phyloP scores from a whole-genome alignment of 177 flowering plant species.

The Telopea speciosissima region DNA sequence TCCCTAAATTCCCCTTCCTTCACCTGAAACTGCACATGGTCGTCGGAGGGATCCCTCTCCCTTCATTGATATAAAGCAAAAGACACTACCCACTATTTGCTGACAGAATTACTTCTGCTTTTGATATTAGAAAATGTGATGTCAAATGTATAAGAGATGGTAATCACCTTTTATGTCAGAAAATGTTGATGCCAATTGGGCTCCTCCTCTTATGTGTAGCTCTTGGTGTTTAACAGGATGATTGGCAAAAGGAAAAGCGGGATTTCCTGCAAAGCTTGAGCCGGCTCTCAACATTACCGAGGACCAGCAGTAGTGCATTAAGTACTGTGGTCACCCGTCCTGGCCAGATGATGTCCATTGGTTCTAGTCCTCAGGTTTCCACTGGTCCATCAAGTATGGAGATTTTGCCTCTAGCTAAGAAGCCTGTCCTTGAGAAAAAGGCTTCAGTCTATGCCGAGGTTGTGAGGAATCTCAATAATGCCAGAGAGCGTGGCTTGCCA shows the following conservation, averaged over 20 bases:
- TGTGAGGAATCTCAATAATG: slow-evolving; percentile 69
- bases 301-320: slow-evolving; percentile 44
- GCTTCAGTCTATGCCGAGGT: slow-evolving; percentile 71
- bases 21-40: no score
- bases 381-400: slow-evolving; percentile 47
- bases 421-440: slow-evolving; percentile 65
- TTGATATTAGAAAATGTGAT: no score
- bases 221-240: slow-evolving; percentile 47
- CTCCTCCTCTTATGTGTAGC: not conserved
- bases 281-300: slow-evolving; percentile 74
- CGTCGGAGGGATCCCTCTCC: no score
- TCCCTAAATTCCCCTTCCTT: no score
- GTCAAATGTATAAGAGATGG: no score
- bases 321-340: slow-evolving; percentile 27
- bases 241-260: slow-evolving; percentile 93
- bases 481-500: slow-evolving; percentile 66
- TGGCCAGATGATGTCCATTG: slow-evolving; percentile 45
- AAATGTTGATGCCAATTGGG: no score
- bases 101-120: no score
- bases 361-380: slow-evolving; percentile 49
- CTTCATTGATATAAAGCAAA: no score
- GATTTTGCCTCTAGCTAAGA: slow-evolving; percentile 39
- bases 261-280: slow-evolving; percentile 89
- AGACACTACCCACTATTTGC: no score
- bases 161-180: no score